phyloP scores from a whole-genome alignment of 2,329 filamentous ascomycete species.

The Orbilia javanica region DNA sequence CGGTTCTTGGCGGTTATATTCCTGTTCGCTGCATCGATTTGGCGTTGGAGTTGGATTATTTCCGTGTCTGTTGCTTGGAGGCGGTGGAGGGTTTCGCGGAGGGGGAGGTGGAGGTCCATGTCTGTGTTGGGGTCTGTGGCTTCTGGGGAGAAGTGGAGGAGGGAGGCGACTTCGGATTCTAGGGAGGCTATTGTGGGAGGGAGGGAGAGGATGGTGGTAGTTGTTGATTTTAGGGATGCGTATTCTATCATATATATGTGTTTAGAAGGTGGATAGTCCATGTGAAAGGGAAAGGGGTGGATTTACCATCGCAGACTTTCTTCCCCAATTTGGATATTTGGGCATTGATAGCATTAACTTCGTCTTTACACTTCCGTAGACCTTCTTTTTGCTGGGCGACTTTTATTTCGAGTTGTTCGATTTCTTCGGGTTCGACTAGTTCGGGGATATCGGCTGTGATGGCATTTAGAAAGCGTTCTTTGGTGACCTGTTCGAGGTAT shows the following conservation, averaged over 20 bases:
- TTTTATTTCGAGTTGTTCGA: conserved; percentile 76
- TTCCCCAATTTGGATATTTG: conserved; percentile 68
- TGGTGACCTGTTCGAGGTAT: conserved; percentile 97
- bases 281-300: not conserved
- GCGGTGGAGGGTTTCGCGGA: conserved; percentile 71
- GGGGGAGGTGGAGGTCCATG: conserved; percentile 70
- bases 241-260: conserved; percentile 70
- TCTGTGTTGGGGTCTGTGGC: conserved; percentile 65
- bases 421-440: conserved; percentile 85
- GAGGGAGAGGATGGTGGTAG: conserved; percentile 67
- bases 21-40: conserved; percentile 74
- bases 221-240: conserved; percentile 63
- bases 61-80: conserved; percentile 70
- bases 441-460: conserved; percentile 91
- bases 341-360: conserved; percentile 54
- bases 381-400: conserved; percentile 79
- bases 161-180: conserved; percentile 68
- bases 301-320: conserved; percentile 68
- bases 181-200: conserved; percentile 69
- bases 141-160: conserved; percentile 65
- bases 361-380: conserved; percentile 71
- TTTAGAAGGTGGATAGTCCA: not conserved
- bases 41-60: conserved; percentile 72
- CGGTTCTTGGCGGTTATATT: conserved; percentile 75
- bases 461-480: conserved; percentile 94